Evolutionary conservation across 2,329 filamentous ascomycete genomes (phyloP).

Genomic region (Cladophialophora chaetospira): DNA sequence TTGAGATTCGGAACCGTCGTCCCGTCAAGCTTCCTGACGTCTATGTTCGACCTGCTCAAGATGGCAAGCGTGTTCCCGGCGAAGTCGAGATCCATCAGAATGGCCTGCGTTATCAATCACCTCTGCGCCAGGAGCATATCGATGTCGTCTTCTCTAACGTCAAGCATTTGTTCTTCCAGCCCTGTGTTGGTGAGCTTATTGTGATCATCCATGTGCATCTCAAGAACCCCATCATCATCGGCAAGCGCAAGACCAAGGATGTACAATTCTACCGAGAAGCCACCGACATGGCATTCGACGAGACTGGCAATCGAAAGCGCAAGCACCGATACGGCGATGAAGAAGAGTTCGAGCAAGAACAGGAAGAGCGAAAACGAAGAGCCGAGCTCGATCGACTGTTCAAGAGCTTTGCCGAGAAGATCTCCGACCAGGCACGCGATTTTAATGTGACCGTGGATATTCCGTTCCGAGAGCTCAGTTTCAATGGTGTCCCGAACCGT

Average conservation of each 20-base stretch:
- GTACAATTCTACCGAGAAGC: conserved; percentile 98
- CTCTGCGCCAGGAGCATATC: conserved; percentile 78
- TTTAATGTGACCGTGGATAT: conserved; percentile 93
- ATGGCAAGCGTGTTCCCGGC: conserved; percentile 94
- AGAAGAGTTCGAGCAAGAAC: conserved; percentile 97
- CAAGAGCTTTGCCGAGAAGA: conserved; percentile 95
- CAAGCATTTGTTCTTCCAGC: conserved; percentile 98
- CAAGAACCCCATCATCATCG: conserved; percentile 96
- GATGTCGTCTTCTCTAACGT: conserved; percentile 98
- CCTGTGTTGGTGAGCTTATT: conserved; percentile 92
- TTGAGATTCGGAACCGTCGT: conserved; percentile 91
- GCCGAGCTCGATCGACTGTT: conserved; percentile 94
- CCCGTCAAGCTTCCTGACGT: conserved; percentile 90
- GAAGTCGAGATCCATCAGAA: conserved; percentile 98
- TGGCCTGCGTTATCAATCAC: conserved; percentile 90
- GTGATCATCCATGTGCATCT: conserved; percentile 98
- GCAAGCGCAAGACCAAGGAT: conserved; percentile 98
- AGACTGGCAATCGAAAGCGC: conserved; percentile 95
- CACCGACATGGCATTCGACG: conserved; percentile 97
- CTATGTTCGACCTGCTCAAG: conserved; percentile 91
- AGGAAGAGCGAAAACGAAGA: conserved; percentile 88
- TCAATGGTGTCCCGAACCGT: conserved; percentile 93
- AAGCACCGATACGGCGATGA: conserved; percentile 98
- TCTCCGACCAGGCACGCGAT: conserved; percentile 89
- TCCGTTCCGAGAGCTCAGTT: conserved; percentile 92